Percentiles rank a stretch among this genome's conserved stretches.
Conservation (phyloP, 208 protist species). For the Plasmodiophora brassicae region DNA sequence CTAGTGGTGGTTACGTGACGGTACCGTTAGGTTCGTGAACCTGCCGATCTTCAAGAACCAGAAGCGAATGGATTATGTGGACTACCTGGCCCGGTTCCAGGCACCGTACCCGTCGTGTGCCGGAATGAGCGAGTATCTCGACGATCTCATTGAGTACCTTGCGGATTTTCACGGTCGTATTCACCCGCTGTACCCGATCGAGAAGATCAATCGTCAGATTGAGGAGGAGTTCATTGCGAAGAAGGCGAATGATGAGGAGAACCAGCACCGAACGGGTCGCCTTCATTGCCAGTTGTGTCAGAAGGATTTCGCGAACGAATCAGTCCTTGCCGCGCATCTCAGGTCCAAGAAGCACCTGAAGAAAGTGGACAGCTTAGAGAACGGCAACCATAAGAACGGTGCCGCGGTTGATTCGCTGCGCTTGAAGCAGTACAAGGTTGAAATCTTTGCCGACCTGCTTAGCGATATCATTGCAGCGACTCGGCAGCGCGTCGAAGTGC, state of each 20-base stretch:
- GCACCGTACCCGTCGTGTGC: background rate
- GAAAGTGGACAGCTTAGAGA: too few species aligned
- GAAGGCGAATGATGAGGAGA: too few species aligned
- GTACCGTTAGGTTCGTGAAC: constrained; percentile 2
- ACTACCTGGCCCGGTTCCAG: background rate
- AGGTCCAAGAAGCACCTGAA: background rate
- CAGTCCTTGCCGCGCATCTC: background rate
- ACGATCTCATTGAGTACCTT: background rate
- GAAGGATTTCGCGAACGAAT: background rate
- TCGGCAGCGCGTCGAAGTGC: background rate
- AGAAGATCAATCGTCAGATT: background rate
- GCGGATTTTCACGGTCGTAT: background rate
- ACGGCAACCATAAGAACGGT: too few species aligned
- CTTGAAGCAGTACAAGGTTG: constrained; percentile 14
- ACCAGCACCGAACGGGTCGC: background rate
- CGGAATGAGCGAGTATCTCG: background rate
- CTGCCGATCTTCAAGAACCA: background rate
- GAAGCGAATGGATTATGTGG: background rate
- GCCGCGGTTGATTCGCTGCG: background rate
- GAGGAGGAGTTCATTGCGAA: background rate
- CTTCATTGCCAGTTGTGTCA: background rate
- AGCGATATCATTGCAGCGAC: constrained; percentile 1
- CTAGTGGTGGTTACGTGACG: background rate
- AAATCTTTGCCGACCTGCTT: constrained; percentile 14
- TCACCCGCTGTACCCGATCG: constrained; percentile 1